Evolutionary conservation across 495 filamentous ascomycete species (phyloP).

Genomic region (Penicillium odoratum): DNA sequence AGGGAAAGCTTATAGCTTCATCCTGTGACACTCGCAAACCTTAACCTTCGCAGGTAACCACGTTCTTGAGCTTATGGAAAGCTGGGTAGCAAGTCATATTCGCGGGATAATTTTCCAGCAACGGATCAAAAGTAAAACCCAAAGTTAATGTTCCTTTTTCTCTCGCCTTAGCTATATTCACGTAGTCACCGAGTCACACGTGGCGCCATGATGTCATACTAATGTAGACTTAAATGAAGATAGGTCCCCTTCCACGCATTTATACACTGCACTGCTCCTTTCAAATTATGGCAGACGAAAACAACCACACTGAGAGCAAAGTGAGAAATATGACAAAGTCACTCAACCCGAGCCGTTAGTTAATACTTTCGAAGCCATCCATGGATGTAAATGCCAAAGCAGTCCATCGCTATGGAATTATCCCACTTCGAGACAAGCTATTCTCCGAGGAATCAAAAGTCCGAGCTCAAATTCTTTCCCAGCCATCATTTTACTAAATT

Average conservation of each 20-base stretch:
- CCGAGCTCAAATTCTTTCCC: not conserved
- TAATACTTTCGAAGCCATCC: not conserved
- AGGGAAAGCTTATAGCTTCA: not conserved
- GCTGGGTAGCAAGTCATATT: not conserved
- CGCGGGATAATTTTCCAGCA: not conserved
- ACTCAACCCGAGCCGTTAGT: not conserved
- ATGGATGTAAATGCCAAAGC: not conserved
- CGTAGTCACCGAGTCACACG: not conserved
- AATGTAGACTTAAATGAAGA: not conserved
- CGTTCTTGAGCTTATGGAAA: not conserved
- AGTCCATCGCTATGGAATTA: not conserved
- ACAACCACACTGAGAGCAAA: not conserved
- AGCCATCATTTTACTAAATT: not conserved
- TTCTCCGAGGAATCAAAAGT: not conserved
- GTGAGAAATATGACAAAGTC: not conserved
- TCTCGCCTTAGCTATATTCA: not conserved
- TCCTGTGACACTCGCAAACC: not conserved
- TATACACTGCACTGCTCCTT: not conserved
- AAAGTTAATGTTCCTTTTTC: constrained; percentile 1
- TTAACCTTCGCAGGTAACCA: not conserved
- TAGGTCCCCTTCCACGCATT: not conserved
- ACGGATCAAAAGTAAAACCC: not conserved
- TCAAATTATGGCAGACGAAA: not conserved
- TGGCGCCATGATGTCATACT: not conserved
- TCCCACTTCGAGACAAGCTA: not conserved